phyloP scores from a whole-genome alignment of 2,329 filamentous ascomycete species.

The Aspergillus alliaceus region DNA sequence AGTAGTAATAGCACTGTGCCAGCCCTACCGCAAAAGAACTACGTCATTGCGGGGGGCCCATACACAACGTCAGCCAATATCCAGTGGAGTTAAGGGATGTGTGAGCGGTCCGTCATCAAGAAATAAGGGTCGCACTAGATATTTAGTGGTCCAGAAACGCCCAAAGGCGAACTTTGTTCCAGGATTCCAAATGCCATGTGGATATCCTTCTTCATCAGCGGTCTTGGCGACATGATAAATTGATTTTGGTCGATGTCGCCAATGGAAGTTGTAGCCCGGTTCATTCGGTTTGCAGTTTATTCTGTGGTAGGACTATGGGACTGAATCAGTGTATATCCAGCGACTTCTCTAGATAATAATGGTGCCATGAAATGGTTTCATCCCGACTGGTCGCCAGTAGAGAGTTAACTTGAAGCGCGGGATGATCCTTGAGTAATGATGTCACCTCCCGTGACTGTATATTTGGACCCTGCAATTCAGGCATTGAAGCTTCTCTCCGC shows the following conservation, averaged over 20 bases:
- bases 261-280: not conserved
- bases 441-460: not conserved
- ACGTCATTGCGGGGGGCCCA: conserved; percentile 38
- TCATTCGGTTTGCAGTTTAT: too few relatives aligned
- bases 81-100: not conserved
- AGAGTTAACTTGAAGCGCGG: too few relatives aligned
- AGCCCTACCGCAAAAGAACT: conserved; percentile 5
- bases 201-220: not conserved
- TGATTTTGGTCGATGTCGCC: not conserved
- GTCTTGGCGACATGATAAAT: not conserved
- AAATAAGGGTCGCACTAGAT: not conserved
- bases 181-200: not conserved
- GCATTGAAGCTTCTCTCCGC: too few relatives aligned
- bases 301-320: too few relatives aligned
- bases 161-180: not conserved
- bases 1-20: not conserved
- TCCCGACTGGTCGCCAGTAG: not conserved
- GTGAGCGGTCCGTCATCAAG: not conserved
- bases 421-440: not conserved
- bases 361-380: not conserved
- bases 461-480: not conserved
- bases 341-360: too few relatives aligned
- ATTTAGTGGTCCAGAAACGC: too few relatives aligned
- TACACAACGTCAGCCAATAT: conserved; percentile 5
- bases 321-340: too few relatives aligned